phyloP scores from a whole-genome alignment of 2,329 filamentous ascomycete genomes.

The Microsporum audouinii region DNA sequence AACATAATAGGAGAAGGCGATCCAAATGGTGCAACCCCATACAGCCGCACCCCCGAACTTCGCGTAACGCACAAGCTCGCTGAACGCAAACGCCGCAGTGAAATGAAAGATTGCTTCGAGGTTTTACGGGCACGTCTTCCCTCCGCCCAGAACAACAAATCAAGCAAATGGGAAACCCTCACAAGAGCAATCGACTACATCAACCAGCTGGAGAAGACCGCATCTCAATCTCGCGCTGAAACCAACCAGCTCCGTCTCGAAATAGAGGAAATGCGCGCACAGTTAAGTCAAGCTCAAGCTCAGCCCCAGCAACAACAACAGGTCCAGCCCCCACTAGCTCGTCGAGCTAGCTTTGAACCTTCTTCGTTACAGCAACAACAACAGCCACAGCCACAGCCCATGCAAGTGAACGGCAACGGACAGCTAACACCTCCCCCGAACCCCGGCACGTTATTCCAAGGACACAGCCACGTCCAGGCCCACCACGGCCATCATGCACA shows the following conservation, averaged over 20 bases:
- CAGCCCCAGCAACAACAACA: slow-evolving; percentile 4
- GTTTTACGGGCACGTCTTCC: slow-evolving; percentile 35
- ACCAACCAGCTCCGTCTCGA: slow-evolving; percentile 27
- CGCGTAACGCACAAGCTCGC: slow-evolving; percentile 41
- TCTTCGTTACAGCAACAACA: background rate
- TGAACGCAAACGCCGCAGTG: slow-evolving; percentile 41
- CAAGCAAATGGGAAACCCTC: slow-evolving; percentile 43
- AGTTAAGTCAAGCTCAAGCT: background rate
- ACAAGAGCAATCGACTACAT: slow-evolving; percentile 42
- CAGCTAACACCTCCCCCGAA: slow-evolving; percentile 1
- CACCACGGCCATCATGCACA: slow-evolving; percentile 10
- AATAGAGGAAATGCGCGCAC: slow-evolving; percentile 25
- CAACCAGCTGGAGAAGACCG: slow-evolving; percentile 31
- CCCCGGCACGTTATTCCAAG: slow-evolving; percentile 1
- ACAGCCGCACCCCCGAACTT: slow-evolving; percentile 40
- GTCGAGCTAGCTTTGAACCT: slow-evolving; percentile 1
- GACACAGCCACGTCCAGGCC: slow-evolving; percentile 3
- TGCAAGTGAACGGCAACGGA: background rate
- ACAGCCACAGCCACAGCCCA: slow-evolving; percentile 1
- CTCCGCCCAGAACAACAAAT: slow-evolving; percentile 39
- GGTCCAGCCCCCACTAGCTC: background rate
- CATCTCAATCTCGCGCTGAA: slow-evolving; percentile 29
- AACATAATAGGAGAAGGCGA: slow-evolving; percentile 38
- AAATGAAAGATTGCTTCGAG: slow-evolving; percentile 44
- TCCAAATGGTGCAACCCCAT: slow-evolving; percentile 33